Percentiles rank a stretch among this genome's conserved stretches.
Conservation (phyloP, 2,329 filamentous ascomycete species). For the Magnaporthales sp. region DNA sequence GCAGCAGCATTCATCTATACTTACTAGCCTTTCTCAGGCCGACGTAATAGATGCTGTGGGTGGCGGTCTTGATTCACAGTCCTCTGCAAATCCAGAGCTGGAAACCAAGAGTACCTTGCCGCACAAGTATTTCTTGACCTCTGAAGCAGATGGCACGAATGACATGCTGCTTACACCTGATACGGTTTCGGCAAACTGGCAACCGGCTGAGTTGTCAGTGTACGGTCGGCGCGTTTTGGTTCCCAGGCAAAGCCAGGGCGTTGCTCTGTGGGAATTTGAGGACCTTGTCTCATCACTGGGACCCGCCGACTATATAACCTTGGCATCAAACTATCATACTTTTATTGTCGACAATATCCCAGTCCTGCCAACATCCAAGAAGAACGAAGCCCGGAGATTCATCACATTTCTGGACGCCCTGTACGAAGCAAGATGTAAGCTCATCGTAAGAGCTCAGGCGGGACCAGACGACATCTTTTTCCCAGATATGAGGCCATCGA, state of each 20-base stretch:
- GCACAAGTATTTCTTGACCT: background rate
- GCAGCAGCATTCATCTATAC: background rate
- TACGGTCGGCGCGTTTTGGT: slow-evolving; percentile 58
- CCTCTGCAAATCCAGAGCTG: background rate
- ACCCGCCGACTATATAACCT: slow-evolving; percentile 74
- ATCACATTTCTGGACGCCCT: slow-evolving; percentile 74
- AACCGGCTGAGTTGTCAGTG: slow-evolving; percentile 33
- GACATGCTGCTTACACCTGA: background rate
- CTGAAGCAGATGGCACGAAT: background rate
- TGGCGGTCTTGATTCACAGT: background rate
- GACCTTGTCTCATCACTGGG: slow-evolving; percentile 62
- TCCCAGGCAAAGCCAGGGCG: slow-evolving; percentile 46
- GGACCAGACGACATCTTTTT: slow-evolving; percentile 73
- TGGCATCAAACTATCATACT: slow-evolving; percentile 73
- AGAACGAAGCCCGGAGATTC: slow-evolving; percentile 73
- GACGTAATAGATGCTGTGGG: background rate
- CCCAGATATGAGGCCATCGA: slow-evolving; percentile 38
- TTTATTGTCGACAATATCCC: slow-evolving; percentile 66
- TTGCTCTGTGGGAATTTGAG: slow-evolving; percentile 57
- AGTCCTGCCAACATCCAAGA: slow-evolving; percentile 55
- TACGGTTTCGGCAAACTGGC: slow-evolving; percentile 22
- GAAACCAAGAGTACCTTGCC: background rate
- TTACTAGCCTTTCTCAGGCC: background rate
- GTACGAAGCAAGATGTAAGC: slow-evolving; percentile 73
- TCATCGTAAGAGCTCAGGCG: slow-evolving; percentile 58